Base-by-base conservation (phyloP, 768 basidiomycete genomes). In the Wakefieldia striispora region DNA sequence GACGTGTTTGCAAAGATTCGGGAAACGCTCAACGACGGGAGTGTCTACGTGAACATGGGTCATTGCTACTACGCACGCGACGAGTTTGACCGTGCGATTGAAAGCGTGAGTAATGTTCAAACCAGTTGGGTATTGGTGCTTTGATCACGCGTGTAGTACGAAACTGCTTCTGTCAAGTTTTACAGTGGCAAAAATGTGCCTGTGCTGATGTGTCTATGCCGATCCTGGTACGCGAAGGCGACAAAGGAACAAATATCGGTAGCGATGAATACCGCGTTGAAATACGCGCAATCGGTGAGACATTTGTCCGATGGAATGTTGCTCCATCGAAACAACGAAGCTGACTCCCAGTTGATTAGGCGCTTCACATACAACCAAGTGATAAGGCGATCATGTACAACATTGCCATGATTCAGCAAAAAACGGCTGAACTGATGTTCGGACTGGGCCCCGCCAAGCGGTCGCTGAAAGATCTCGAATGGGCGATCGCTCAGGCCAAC, bases 351-450 rank as follows among this genome's bases (percentile, higher is more conserved):
- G 23, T 10, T 44, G 11, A 9, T 5, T 55, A 97, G 95, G 94
- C 95, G 1, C 74, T 88, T 14, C 86, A 91, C 55, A 69, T 93
- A 6, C 84, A 88, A 56, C 93, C 94, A 0, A 79, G 76, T 47
- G 97, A 99, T 72, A 94, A 95, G 63, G 89, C 92, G 3, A 83
- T 88, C 43, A 53, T 92, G 37, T 98, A 95, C 71, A 98, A 99
- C 67, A 91, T 97, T 59, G 95, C 95, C 47, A 95, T 99, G 88
- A 93, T 98, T 29, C 86, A 95, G 67, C 97, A 99, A 66, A 97
- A 97, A 69, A 86, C 90, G 0, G 90, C 92, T 0, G 95, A 97
- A 66, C 78, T 97, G 71, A 71, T 98, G 21, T 85, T 93, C 56
- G 76, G 82, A 1, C 70, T 95, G 21, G 75, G 77, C 1, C 78